Conservation (phyloP, 768 basidiomycete species). For the Omphalotus guepiniiformis region DNA sequence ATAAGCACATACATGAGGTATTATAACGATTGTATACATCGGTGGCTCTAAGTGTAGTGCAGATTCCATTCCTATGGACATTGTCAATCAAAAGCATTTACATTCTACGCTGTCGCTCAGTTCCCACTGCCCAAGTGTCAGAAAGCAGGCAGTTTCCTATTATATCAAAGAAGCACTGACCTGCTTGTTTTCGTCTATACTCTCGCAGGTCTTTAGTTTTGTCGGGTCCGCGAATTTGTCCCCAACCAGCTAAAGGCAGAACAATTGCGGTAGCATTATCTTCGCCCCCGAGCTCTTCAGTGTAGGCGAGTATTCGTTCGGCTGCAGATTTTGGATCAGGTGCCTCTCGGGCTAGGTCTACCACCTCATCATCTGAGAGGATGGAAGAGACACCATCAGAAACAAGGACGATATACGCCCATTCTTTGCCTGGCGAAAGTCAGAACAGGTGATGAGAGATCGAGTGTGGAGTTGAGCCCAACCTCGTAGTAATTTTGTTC, state of each 20-base stretch:
- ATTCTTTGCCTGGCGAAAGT: slow-evolving; percentile 56
- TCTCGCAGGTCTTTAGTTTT: slow-evolving; percentile 78
- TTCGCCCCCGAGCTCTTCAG: slow-evolving; percentile 82
- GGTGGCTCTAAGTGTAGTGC: not conserved
- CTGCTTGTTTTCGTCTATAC: slow-evolving; percentile 67
- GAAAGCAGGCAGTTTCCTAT: not conserved
- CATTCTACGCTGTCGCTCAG: slow-evolving; percentile 65
- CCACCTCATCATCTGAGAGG: slow-evolving; percentile 91
- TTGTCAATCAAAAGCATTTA: slow-evolving; percentile 25
- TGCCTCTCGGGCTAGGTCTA: slow-evolving; percentile 78
- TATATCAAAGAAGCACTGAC: not conserved
- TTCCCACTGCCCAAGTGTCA: slow-evolving; percentile 41
- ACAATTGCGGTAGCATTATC: slow-evolving; percentile 93
- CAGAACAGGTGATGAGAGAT: not conserved
- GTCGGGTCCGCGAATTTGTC: slow-evolving; percentile 73
- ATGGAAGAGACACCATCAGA: slow-evolving; percentile 93
- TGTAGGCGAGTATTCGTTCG: slow-evolving; percentile 74
- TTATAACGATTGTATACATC: not conserved
- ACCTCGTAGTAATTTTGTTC: slow-evolving; percentile 75
- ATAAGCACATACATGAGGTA: not conserved
- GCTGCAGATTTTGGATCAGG: slow-evolving; percentile 78
- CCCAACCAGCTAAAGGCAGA: slow-evolving; percentile 92
- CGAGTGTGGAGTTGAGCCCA: slow-evolving; percentile 10
- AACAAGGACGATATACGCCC: slow-evolving; percentile 84
- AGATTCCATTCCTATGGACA: not conserved